A percentile compares a stretch with the other conserved stretches of the same genome.
Evolutionary conservation across 305 asterid genomes (phyloP).

Genomic region (Fraxinus paxiana): DNA sequence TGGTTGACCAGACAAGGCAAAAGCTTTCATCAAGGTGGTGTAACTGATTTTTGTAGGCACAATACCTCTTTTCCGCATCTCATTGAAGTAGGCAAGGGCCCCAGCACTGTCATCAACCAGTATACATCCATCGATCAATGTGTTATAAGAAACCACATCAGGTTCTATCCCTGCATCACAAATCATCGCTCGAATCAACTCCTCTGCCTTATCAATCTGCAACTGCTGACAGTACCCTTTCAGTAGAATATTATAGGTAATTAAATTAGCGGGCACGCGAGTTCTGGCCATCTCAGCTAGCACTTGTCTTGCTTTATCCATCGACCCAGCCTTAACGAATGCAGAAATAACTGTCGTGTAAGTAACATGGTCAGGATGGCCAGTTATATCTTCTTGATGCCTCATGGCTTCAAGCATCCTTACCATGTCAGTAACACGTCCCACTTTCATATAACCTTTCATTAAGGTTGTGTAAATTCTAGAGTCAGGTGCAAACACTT

Average conservation of each 20-base stretch:
- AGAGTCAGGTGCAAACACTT: constrained; percentile 53
- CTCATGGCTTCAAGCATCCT: constrained; percentile 96
- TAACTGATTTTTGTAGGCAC: constrained; percentile 86
- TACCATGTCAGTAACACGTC: constrained; percentile 71
- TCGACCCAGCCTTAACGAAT: constrained; percentile 64
- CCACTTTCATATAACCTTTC: constrained; percentile 90
- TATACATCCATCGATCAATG: constrained; percentile 84
- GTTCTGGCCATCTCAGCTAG: constrained; percentile 63
- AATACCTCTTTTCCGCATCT: constrained; percentile 83
- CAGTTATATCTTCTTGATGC: constrained; percentile 52
- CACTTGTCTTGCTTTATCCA: constrained; percentile 75
- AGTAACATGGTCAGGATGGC: constrained; percentile 87
- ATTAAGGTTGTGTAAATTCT: constrained; percentile 83
- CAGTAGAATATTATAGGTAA: constrained; percentile 81
- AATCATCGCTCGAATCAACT: constrained; percentile 62
- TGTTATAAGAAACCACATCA: constrained; percentile 87
- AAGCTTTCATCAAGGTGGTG: constrained; percentile 96
- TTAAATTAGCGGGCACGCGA: constrained; percentile 64
- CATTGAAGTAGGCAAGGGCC: constrained; percentile 80
- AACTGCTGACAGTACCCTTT: constrained; percentile 85
- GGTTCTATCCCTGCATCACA: constrained; percentile 60
- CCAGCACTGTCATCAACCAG: constrained; percentile 73
- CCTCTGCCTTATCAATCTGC: constrained; percentile 83
- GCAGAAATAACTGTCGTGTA: constrained; percentile 90
- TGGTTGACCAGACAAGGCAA: constrained; percentile 79